Base-by-base conservation (phyloP, 768 basidiomycete species). In the Xerocomellus chrysenteron region DNA sequence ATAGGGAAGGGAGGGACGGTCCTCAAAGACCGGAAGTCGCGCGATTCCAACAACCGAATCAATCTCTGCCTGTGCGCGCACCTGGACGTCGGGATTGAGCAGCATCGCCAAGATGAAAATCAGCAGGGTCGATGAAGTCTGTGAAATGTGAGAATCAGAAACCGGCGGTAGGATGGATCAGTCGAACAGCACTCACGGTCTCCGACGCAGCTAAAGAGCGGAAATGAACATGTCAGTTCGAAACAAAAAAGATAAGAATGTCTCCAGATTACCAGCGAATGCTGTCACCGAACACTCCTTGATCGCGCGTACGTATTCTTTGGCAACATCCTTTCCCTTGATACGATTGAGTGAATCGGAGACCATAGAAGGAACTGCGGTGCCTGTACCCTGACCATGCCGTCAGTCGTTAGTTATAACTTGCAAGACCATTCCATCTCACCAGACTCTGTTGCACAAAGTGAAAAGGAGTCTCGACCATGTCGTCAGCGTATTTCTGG, bases 61-160 rank as follows among this genome's bases (percentile, higher is more conserved):
- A 7, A 79, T 69, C 54, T 77, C 78, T 42, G 64, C 67, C 37
- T 78, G 76, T 0, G 76, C 76, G 26, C 68, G 74, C 1, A 46
- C 52, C 55, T 77, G 77, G n/a, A 68, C 68, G 3, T 72, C 68
- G 4, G 75, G 78, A 36, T 72, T 65, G 28, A 66, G 67, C 4
- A 72, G 49, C 74, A 78, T 78, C 7, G 73, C 73, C 50, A 69
- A 56, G 36, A 73, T 36, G 45, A 76, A 75, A 14, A 61, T 66
- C 36, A 65, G 24, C 7, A 76, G 10, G 14, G 65, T 63, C 12
- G 75, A 74, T 1, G 68, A 59, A 19, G 69, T 74, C 75, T 76
- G 39, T 33, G 39, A 52, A 46, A 13, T 5, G 17, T 14, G 16
- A 8, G 8, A n/a, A 44, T 64, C 17, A 56, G 33, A 48, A 36